Percentiles rank a stretch among this genome's conserved stretches.
Evolutionary conservation across 163 green algal genomes (phyloP).

Genomic region (Picocystis sp.): DNA sequence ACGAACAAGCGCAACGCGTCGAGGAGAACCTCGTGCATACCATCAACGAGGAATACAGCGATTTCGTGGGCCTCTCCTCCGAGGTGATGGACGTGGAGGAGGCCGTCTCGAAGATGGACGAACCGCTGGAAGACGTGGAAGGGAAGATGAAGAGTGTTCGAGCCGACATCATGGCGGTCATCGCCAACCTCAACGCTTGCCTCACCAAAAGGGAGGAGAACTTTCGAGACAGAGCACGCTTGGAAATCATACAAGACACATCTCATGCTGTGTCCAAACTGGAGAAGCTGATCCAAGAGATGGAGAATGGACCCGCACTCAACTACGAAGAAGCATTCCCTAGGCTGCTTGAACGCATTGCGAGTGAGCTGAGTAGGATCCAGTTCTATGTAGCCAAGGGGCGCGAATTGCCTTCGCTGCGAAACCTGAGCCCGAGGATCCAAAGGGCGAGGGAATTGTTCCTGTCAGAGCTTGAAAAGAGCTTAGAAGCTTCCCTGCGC

Average conservation of each 20-base stretch:
- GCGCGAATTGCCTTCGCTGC: too few species aligned
- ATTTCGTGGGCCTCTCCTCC: constrained; percentile 73
- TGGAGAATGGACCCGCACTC: constrained; percentile 12
- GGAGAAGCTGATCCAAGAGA: constrained; percentile 72
- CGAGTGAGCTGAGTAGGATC: constrained; percentile 66
- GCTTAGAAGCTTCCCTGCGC: too few species aligned
- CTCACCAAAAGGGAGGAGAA: constrained; percentile 48
- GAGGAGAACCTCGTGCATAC: constrained; percentile 54
- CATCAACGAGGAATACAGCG: constrained; percentile 90
- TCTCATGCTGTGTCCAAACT: constrained; percentile 65
- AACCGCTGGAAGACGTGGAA: constrained; percentile 56
- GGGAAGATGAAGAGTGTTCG: constrained; percentile 36
- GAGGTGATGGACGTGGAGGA: constrained; percentile 69
- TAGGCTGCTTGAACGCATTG: constrained; percentile 67
- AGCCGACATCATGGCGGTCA: constrained; percentile 29
- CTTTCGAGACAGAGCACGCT: constrained; percentile 37
- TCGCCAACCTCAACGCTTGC: constrained; percentile 45
- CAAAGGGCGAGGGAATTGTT: too few species aligned
- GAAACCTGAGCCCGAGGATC: too few species aligned
- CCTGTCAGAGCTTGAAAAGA: too few species aligned
- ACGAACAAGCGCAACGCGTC: constrained; percentile 32
- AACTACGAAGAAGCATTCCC: constrained; percentile 25
- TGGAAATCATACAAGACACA: constrained; percentile 80
- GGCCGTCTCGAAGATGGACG: constrained; percentile 61
- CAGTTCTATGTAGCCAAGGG: constrained; percentile 33